Conservation (phyloP, 2,329 filamentous ascomycete species). For the Zasmidium angulare region DNA sequence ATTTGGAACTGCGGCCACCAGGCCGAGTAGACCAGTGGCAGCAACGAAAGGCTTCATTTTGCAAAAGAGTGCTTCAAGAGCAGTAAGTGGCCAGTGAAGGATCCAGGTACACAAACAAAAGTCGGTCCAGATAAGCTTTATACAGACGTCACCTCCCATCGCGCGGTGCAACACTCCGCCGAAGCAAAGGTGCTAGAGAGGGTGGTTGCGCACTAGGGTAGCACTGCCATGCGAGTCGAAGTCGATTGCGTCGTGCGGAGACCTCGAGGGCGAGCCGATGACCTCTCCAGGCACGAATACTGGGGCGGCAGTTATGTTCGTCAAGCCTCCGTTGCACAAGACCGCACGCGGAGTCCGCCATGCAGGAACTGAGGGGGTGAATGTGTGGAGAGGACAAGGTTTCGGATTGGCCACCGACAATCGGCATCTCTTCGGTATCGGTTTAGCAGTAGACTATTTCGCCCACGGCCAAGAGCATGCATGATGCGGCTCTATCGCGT, state of each 20-base stretch:
- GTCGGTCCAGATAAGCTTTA: constrained; percentile 2
- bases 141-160: constrained; percentile 7
- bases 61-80: neutral
- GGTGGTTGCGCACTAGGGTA: neutral
- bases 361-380: neutral
- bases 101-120: neutral
- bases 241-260: neutral
- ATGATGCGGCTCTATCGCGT: neutral
- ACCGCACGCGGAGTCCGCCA: neutral
- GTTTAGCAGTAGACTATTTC: neutral
- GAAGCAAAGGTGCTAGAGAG: neutral
- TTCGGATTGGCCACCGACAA: neutral
- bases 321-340: neutral
- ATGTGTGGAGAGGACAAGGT: neutral
- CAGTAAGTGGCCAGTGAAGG: neutral
- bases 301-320: neutral
- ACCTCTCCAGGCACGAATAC: neutral
- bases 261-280: neutral
- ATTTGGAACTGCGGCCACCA: constrained; percentile 10
- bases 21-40: constrained; percentile 9
- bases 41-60: constrained; percentile 14
- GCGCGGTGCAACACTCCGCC: constrained; percentile 5
- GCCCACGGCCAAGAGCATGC: neutral
- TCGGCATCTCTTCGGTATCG: neutral
- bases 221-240: too few species aligned